phyloP scores from a whole-genome alignment of 2,329 filamentous ascomycete genomes.

The Aspergillus sp. region DNA sequence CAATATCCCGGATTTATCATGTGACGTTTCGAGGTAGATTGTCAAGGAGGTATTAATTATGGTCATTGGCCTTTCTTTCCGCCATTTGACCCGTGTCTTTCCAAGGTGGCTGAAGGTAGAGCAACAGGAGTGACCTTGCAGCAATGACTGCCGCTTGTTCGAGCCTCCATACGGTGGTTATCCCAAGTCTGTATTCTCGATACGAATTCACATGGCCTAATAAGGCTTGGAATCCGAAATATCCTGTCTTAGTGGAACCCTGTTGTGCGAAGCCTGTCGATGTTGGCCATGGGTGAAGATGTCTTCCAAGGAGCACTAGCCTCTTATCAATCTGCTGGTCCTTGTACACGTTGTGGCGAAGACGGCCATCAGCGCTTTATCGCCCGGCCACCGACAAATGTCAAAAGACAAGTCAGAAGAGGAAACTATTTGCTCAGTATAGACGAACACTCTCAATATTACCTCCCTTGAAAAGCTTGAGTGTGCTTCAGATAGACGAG shows the following conservation, averaged over 20 bases:
- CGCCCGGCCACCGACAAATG: background rate
- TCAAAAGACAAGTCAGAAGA: slow-evolving; percentile 34
- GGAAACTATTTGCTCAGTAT: slow-evolving; percentile 68
- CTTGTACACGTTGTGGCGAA: slow-evolving; percentile 26
- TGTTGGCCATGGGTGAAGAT: slow-evolving; percentile 64
- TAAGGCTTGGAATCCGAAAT: slow-evolving; percentile 41
- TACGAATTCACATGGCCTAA: slow-evolving; percentile 67
- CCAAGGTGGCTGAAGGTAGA: background rate
- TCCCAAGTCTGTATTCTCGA: background rate
- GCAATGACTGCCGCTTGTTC: background rate
- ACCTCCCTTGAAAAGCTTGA: slow-evolving; percentile 64
- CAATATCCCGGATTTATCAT: slow-evolving; percentile 48
- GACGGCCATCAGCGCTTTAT: slow-evolving; percentile 9
- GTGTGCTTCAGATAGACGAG: slow-evolving; percentile 73
- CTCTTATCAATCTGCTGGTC: slow-evolving; percentile 12
- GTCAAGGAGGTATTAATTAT: slow-evolving; percentile 58
- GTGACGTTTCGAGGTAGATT: slow-evolving; percentile 70
- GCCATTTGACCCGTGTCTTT: no score
- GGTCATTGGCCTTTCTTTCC: background rate
- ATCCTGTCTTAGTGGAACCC: slow-evolving; percentile 68
- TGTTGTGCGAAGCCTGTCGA: slow-evolving; percentile 72
- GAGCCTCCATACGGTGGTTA: background rate
- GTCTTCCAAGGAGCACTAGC: slow-evolving; percentile 47
- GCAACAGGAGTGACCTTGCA: background rate
- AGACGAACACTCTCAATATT: slow-evolving; percentile 74